Conservation (phyloP, 441 rosid species). For the Euphorbia celastroides region DNA sequence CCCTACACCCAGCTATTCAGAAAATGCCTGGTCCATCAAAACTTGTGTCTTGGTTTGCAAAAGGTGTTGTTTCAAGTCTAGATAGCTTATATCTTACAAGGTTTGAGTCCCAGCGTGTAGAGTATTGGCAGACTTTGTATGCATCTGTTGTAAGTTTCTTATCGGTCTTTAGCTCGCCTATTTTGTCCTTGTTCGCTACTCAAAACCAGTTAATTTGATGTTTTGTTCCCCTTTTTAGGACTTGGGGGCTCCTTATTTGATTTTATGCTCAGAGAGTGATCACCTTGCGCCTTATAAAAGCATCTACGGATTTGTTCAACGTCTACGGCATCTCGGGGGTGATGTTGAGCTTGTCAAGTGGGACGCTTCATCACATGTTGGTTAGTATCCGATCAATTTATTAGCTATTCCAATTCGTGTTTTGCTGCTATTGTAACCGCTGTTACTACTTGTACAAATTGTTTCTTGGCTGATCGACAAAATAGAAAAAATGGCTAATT, state of each 20-base stretch:
- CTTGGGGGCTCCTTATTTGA: constrained; percentile 79
- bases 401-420: background rate
- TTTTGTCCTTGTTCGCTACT: constrained; percentile 8
- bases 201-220: constrained; percentile 7
- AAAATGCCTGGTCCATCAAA: too few relatives aligned
- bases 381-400: constrained; percentile 32
- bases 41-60: too few relatives aligned
- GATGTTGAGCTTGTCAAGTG: too few relatives aligned
- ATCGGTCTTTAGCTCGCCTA: constrained; percentile 1
- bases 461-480: too few relatives aligned
- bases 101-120: constrained; percentile 75
- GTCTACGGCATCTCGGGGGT: constrained; percentile 64
- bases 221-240: constrained; percentile 40
- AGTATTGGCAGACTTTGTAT: constrained; percentile 78
- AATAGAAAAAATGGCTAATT: too few relatives aligned
- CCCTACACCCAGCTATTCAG: too few relatives aligned
- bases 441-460: too few relatives aligned
- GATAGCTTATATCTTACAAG: constrained; percentile 80
- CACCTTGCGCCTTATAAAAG: constrained; percentile 55
- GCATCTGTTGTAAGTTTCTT: constrained; percentile 66
- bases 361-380: constrained; percentile 68
- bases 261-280: constrained; percentile 79
- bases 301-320: constrained; percentile 48
- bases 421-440: background rate
- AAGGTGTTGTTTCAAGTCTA: too few relatives aligned